Conservation (phyloP, 2,329 filamentous ascomycete genomes). For the Penicillium sp. region DNA sequence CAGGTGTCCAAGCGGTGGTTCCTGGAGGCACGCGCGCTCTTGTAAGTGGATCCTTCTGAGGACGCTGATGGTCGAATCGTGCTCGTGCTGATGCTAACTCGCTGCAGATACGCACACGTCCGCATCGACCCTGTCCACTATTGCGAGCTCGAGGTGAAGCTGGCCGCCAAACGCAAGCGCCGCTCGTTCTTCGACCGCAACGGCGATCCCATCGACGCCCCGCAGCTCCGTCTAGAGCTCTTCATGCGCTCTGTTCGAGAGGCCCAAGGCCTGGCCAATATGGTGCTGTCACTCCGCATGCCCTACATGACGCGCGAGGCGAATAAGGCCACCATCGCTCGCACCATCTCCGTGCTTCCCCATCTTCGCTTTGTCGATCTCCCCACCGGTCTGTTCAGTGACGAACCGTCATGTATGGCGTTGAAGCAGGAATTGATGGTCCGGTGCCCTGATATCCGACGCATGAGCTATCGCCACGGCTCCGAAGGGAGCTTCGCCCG, state of each 20-base stretch:
- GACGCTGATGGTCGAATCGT: too few species aligned
- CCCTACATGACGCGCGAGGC: constrained; percentile 94
- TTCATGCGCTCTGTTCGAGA: constrained; percentile 80
- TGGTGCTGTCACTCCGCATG: constrained; percentile 77
- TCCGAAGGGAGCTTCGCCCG: constrained; percentile 73
- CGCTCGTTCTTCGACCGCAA: constrained; percentile 71
- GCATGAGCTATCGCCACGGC: constrained; percentile 81
- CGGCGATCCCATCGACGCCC: constrained; percentile 75
- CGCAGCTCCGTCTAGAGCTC: constrained; percentile 70
- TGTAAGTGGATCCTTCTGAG: too few species aligned
- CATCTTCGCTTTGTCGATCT: constrained; percentile 87
- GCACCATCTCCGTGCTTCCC: constrained; percentile 78
- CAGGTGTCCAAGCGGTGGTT: constrained; percentile 73
- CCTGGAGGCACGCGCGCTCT: constrained; percentile 52
- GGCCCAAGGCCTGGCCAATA: constrained; percentile 64
- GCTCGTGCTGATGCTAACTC: neutral
- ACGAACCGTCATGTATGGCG: constrained; percentile 70
- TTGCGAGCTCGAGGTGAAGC: constrained; percentile 78
- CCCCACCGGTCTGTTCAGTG: constrained; percentile 80
- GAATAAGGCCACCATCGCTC: constrained; percentile 76
- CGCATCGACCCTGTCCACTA: constrained; percentile 94
- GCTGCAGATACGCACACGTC: constrained; percentile 73
- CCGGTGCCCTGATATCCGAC: constrained; percentile 76
- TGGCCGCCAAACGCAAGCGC: constrained; percentile 75
- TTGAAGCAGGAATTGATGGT: constrained; percentile 81